phyloP scores from a whole-genome alignment of 768 basidiomycete species.

The Lyophyllum shimeji region DNA sequence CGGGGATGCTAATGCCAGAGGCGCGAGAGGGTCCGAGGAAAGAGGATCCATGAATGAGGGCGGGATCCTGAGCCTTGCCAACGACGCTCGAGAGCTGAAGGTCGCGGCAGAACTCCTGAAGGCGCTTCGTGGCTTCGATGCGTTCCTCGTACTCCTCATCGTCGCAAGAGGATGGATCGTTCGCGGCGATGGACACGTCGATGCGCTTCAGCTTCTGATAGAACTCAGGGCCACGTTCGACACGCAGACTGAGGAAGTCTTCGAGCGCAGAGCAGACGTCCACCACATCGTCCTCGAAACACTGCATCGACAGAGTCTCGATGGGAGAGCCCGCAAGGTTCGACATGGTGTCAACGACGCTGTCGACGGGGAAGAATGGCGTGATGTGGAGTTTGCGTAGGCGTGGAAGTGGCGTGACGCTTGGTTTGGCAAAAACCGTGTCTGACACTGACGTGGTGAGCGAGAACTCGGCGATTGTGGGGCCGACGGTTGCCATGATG shows the following conservation, averaged over 20 bases:
- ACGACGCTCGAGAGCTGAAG: constrained; percentile 41
- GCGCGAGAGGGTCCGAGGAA: constrained; percentile 12
- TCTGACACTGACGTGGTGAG: constrained; percentile 47
- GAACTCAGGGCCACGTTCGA: constrained; percentile 47
- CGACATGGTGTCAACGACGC: constrained; percentile 57
- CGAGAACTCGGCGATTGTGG: constrained; percentile 54
- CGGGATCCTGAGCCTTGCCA: constrained; percentile 21
- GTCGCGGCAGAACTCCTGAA: constrained; percentile 52
- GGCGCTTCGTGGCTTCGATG: constrained; percentile 37
- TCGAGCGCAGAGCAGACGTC: constrained; percentile 58
- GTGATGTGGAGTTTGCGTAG: constrained; percentile 59
- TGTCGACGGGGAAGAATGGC: constrained; percentile 61
- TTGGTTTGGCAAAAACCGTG: constrained; percentile 41
- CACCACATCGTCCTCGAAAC: constrained; percentile 63
- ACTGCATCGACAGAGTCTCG: constrained; percentile 55
- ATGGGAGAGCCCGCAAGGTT: constrained; percentile 61
- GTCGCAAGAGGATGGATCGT: constrained; percentile 26
- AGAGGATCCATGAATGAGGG: background rate
- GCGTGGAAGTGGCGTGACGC: constrained; percentile 44
- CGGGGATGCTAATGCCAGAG: background rate
- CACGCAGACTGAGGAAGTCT: constrained; percentile 53
- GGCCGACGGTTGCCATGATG: constrained; percentile 60
- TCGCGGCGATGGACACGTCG: constrained; percentile 45
- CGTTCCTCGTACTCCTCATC: constrained; percentile 40
- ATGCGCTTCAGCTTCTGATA: constrained; percentile 50